Conservation (phyloP, 495 filamentous ascomycete species). For the Amniculicola lignicola region DNA sequence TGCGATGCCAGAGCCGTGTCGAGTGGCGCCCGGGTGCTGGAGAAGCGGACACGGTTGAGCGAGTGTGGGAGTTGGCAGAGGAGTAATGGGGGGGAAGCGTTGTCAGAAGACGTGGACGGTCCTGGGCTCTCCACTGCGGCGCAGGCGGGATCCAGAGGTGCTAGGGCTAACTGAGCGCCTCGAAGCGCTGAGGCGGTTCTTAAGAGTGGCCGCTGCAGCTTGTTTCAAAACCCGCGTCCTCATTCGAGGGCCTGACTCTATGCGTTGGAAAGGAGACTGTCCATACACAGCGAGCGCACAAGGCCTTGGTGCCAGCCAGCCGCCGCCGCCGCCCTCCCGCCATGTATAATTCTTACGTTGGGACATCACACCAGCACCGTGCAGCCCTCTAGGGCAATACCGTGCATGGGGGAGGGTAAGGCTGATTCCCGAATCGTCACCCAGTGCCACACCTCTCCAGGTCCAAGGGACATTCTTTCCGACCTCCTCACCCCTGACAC, state of each 20-base stretch:
- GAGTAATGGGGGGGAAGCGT: too few relatives aligned
- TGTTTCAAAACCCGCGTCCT: constrained; percentile 34
- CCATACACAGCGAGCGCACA: neutral
- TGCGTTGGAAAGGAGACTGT: constrained; percentile 10
- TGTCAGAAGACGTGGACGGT: too few relatives aligned
- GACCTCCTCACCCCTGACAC: constrained; percentile 11
- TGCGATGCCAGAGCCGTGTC: too few relatives aligned
- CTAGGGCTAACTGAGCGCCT: too few relatives aligned
- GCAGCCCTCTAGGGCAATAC: constrained; percentile 7
- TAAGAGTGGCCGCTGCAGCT: constrained; percentile 14
- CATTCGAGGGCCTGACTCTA: constrained; percentile 27
- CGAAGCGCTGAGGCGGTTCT: constrained; percentile 17
- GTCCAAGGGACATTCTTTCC: neutral
- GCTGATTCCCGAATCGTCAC: constrained; percentile 12
- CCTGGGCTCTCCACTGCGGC: too few relatives aligned
- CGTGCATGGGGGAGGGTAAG: constrained; percentile 17
- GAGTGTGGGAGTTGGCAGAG: too few relatives aligned
- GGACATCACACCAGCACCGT: constrained; percentile 23
- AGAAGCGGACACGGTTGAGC: too few relatives aligned
- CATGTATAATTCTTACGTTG: constrained; percentile 16
- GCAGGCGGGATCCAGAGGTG: too few relatives aligned
- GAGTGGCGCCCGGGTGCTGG: too few relatives aligned
- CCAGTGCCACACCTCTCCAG: neutral
- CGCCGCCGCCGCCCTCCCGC: neutral
- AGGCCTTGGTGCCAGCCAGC: neutral